Evolutionary conservation across 2,329 filamentous ascomycete genomes (phyloP).

Genomic region (Colletotrichum horii): DNA sequence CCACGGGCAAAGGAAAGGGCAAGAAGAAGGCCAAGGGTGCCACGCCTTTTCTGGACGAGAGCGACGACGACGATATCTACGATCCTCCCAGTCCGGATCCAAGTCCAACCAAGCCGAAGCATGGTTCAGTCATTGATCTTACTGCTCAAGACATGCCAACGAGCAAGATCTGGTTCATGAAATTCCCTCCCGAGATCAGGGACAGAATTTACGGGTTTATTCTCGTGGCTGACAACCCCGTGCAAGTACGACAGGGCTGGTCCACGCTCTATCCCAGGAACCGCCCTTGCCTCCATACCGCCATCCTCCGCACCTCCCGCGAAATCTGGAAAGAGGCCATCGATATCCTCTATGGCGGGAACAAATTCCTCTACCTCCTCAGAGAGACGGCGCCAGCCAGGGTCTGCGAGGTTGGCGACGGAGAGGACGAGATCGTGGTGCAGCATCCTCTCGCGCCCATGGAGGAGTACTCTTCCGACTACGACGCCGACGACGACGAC

Average conservation of each 20-base stretch:
- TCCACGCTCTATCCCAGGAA: constrained; percentile 32
- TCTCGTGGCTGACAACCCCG: constrained; percentile 33
- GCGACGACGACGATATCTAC: not conserved
- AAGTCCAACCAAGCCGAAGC: not conserved
- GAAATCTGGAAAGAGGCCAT: constrained; percentile 41
- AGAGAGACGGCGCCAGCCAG: constrained; percentile 37
- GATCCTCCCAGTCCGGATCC: not conserved
- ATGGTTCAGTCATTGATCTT: not conserved
- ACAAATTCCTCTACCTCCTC: constrained; percentile 51
- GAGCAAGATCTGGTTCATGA: not conserved
- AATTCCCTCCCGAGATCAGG: constrained; percentile 34
- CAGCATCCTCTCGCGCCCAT: not conserved
- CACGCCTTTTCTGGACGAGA: not conserved
- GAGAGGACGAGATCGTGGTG: constrained; percentile 19
- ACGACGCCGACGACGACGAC: not conserved
- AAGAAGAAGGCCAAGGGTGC: not conserved
- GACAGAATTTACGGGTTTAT: constrained; percentile 34
- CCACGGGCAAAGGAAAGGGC: not conserved
- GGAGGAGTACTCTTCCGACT: not conserved
- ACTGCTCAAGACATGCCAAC: not conserved
- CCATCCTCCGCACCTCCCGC: constrained; percentile 42
- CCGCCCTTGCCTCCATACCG: constrained; percentile 24
- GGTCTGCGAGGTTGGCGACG: constrained; percentile 9
- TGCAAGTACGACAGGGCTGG: constrained; percentile 40
- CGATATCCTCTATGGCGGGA: constrained; percentile 51